Evolutionary conservation across 495 filamentous ascomycete species (phyloP), one percentile per base, ranked within the genome.

Genomic region (Trichoderma orchidacearum): DNA sequence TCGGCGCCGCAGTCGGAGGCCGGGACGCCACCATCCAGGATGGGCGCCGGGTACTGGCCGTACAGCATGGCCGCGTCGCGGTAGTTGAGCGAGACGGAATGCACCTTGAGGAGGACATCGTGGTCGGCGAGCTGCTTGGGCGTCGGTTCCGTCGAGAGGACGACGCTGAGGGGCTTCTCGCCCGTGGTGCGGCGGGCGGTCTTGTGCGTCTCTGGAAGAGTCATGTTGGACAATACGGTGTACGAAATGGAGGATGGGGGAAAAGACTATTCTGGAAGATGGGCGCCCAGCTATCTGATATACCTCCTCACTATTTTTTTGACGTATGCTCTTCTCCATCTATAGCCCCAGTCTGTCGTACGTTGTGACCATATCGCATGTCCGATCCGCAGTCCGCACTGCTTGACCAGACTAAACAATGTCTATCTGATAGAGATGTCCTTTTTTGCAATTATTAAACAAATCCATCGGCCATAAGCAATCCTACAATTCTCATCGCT

Each of bases 81-180:
- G 11, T 73, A 76, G 60, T 81, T 81, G 56, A 81, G 62, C 35
- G 70, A 74, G 3, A 74, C 72, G 15, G 75, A 72, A 34, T 72
- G 67, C 28, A 77, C 69, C 56, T 67, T 69, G 62, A 80, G 66
- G 0, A 81, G 55, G 17, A 80, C 62, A 55, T 77, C 70, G 52
- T 68, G 61, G 3, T 72, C 63, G 0, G 45, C 53, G 25, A 72
- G 52, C 17, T 62, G 31, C 6, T 18, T 25, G 0, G 58, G 57
- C 0, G 63, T 58, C 0, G 59, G 59, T 27, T 64, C 59, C 29
- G 53, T 64, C 35, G 54, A 51, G 0, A 41, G 56, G 13, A 2
- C 15, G 51, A 62, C 58, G 21, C 50, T 58, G 18, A 25, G 21
- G 1, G 59, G 45, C 0, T 45, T 48, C 6, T 34, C 28, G 18